Conservation (phyloP, 257 asterid genomes). For the Solanum chiquidenum region DNA sequence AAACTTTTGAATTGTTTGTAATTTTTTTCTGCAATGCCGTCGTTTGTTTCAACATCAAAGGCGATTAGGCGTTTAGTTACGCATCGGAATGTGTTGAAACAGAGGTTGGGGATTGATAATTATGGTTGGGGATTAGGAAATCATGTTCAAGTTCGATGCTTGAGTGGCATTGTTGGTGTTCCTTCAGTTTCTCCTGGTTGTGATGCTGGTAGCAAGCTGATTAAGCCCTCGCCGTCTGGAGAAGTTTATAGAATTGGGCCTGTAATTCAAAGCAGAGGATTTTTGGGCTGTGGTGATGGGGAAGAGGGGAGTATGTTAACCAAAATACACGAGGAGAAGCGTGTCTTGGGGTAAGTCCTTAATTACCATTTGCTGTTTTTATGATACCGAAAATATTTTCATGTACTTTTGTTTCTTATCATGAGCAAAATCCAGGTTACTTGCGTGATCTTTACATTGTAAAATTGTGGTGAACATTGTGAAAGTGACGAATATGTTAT, state of each 20-base stretch:
- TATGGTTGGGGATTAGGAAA: constrained; percentile 1
- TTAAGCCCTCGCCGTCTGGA: neutral
- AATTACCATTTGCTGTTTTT: neutral
- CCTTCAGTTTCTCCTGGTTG: constrained; percentile 11
- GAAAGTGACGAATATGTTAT: neutral
- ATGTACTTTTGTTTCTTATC: neutral
- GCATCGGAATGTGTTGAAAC: constrained; percentile 22
- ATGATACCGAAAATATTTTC: neutral
- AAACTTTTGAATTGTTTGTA: neutral
- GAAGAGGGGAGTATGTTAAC: constrained; percentile 57
- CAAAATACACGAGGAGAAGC: constrained; percentile 63
- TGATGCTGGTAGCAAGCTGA: constrained; percentile 4
- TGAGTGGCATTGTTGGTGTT: constrained; percentile 32
- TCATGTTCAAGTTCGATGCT: constrained; percentile 34
- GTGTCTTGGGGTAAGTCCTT: constrained; percentile 56
- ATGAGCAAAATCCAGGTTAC: neutral
- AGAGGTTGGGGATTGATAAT: constrained; percentile 7
- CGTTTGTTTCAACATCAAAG: constrained; percentile 36
- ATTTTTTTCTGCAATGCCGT: constrained; percentile 28
- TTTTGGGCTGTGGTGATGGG: constrained; percentile 87
- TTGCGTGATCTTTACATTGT: neutral
- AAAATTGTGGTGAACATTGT: neutral
- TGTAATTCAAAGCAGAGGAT: constrained; percentile 46
- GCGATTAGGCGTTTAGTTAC: constrained; percentile 32
- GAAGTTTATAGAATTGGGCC: constrained; percentile 4